Conservation (phyloP, 2,329 filamentous ascomycete species). For the Aspergillus fumigatus region DNA sequence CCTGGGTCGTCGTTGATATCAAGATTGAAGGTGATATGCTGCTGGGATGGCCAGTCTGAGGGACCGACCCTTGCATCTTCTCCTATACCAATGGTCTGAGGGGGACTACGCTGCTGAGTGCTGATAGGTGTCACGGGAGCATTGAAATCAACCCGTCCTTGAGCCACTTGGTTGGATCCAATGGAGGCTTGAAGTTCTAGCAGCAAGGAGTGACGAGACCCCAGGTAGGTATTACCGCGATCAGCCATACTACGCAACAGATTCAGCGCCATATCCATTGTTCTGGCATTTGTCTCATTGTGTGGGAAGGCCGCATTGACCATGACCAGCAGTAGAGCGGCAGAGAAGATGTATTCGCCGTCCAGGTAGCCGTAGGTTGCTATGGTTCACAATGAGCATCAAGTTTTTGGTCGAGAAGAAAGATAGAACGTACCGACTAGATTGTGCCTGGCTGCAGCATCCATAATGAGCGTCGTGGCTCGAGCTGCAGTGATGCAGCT, state of each 20-base stretch:
- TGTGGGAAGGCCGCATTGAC: conserved; percentile 51
- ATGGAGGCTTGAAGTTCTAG: conserved; percentile 32
- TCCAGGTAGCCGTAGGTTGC: conserved; percentile 57
- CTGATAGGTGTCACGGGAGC: conserved; percentile 13
- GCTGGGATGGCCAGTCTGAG: conserved; percentile 16
- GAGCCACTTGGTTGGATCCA: conserved; percentile 14
- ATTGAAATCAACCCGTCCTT: neutral
- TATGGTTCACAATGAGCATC: conserved; percentile 8
- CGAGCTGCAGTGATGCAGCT: conserved; percentile 50
- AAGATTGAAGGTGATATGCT: conserved; percentile 30
- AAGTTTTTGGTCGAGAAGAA: neutral
- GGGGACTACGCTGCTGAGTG: conserved; percentile 10
- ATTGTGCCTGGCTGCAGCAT: conserved; percentile 46
- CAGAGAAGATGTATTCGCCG: conserved; percentile 53
- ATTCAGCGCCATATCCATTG: conserved; percentile 46
- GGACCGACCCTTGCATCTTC: neutral
- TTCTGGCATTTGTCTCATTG: conserved; percentile 37
- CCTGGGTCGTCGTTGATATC: conserved; percentile 36
- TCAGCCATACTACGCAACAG: conserved; percentile 50
- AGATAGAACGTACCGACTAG: conserved; percentile 42
- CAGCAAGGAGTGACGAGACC: conserved; percentile 36
- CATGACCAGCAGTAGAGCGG: conserved; percentile 52
- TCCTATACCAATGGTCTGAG: neutral
- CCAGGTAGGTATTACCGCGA: conserved; percentile 50
- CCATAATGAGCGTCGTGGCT: conserved; percentile 48